Percentiles rank a stretch among this genome's conserved stretches.
Evolutionary conservation across 495 filamentous ascomycete genomes (phyloP).

Genomic region (Neurospora sp.): DNA sequence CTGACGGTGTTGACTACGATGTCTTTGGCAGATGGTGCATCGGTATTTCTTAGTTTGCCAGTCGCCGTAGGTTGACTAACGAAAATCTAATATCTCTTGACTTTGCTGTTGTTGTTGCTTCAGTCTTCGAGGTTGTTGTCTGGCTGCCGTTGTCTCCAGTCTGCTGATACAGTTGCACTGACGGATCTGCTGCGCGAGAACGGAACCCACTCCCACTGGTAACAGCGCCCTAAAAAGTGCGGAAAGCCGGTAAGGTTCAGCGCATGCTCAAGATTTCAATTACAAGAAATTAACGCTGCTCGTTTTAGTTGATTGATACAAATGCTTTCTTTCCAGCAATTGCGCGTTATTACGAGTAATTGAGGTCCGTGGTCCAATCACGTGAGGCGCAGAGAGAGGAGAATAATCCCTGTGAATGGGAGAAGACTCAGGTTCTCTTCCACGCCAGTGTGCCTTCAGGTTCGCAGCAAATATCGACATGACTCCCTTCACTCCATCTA

Average conservation of each 20-base stretch:
- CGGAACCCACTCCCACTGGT: background rate
- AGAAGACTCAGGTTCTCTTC: background rate
- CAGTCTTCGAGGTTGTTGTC: background rate
- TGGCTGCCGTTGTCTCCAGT: background rate
- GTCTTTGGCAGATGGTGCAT: background rate
- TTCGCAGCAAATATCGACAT: constrained; percentile 4
- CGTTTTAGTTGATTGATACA: background rate
- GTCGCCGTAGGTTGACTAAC: background rate
- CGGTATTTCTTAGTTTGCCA: background rate
- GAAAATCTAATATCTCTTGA: background rate
- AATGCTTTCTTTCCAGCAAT: background rate
- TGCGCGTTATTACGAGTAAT: background rate
- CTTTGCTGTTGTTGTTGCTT: background rate
- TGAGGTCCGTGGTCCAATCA: constrained; percentile 2
- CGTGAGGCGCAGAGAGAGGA: constrained; percentile 4
- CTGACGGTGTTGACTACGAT: background rate
- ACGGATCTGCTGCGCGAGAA: background rate
- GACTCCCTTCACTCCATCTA: background rate
- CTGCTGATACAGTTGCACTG: background rate
- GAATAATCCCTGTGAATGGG: background rate
- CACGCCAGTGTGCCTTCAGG: constrained; percentile 2
- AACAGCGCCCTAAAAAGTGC: background rate
- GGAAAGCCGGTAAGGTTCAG: background rate
- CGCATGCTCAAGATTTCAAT: background rate
- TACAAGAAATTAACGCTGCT: background rate